These are phyloP conservation scores for Penicillium sp. DNA, from an alignment of 2,329 filamentous ascomycete species.

Conservation along the genomic window DNA sequence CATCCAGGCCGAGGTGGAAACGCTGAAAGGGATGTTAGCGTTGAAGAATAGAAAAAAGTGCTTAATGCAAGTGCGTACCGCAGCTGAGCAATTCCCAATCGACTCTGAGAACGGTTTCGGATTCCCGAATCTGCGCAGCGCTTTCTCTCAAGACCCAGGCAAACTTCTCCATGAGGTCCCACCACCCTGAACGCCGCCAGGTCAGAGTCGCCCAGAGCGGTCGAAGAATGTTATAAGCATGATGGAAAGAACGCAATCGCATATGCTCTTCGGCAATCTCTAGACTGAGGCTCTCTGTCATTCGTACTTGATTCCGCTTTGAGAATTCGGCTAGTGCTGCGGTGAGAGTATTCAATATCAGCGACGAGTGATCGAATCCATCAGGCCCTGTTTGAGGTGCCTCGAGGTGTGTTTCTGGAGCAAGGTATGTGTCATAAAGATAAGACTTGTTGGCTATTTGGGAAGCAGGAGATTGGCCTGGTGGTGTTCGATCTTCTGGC, in stretches of 20 bases:
- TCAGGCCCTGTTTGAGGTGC: constrained; percentile 48
- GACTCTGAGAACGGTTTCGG: constrained; percentile 55
- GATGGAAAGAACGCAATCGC: constrained; percentile 53
- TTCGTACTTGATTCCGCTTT: constrained; percentile 57
- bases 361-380: constrained; percentile 57
- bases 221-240: constrained; percentile 57
- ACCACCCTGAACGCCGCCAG: constrained; percentile 68
- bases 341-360: constrained; percentile 56
- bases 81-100: constrained; percentile 61
- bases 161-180: constrained; percentile 59
- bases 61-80: constrained; percentile 30
- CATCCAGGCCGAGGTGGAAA: constrained; percentile 42
- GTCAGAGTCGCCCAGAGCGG: constrained; percentile 60
- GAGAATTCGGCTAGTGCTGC: constrained; percentile 57
- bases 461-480: constrained; percentile 60
- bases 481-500: constrained; percentile 61
- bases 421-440: constrained; percentile 65
- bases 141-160: constrained; percentile 60
- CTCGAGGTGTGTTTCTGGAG: constrained; percentile 63
- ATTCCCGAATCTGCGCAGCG: constrained; percentile 51
- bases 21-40: constrained; percentile 28
- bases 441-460: constrained; percentile 58
- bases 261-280: constrained; percentile 62
- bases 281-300: constrained; percentile 59
- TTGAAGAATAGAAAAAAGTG: neutral